These are phyloP conservation scores for Penicillium sp. DNA, from an alignment of 2,329 filamentous ascomycete genomes.

Conservation along the genomic window DNA sequence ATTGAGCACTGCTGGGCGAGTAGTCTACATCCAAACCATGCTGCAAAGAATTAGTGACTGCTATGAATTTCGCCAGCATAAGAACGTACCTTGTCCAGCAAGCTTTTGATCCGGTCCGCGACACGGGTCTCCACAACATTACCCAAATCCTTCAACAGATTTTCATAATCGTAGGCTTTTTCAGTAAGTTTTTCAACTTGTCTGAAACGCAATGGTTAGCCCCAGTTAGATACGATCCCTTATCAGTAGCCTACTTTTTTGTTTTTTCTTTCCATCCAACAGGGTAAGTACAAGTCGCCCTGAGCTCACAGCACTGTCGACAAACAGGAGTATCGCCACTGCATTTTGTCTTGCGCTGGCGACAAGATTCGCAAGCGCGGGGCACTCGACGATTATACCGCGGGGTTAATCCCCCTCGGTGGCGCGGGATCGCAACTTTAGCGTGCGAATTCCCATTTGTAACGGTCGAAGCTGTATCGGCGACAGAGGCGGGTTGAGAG, in stretches of 20 bases:
- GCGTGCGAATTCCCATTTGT: background rate
- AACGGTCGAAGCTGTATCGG: constrained; percentile 6
- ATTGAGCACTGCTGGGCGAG: constrained; percentile 24
- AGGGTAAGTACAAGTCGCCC: constrained; percentile 36
- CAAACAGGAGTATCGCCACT: constrained; percentile 40
- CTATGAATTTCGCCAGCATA: background rate
- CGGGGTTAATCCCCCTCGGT: constrained; percentile 22
- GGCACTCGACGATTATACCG: constrained; percentile 22
- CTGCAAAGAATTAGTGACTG: constrained; percentile 16
- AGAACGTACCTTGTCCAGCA: constrained; percentile 38
- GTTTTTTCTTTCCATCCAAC: constrained; percentile 41
- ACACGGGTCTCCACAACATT: constrained; percentile 33
- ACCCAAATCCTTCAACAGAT: constrained; percentile 38
- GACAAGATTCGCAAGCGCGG: constrained; percentile 40
- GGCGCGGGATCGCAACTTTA: constrained; percentile 34
- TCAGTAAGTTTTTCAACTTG: constrained; percentile 36
- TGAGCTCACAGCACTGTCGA: constrained; percentile 37
- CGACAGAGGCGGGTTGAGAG: constrained; percentile 7
- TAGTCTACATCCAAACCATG: constrained; percentile 25
- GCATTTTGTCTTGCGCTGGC: constrained; percentile 41
- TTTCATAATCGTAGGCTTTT: constrained; percentile 40
- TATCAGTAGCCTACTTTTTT: constrained; percentile 32
- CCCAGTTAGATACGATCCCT: too few species aligned
- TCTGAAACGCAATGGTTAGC: constrained; percentile 11
- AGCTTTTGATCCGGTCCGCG: constrained; percentile 35